These are phyloP conservation scores for Blastobotrys mokoenaii DNA, from an alignment of 805 yeast genomes.

Conservation along the genomic window DNA sequence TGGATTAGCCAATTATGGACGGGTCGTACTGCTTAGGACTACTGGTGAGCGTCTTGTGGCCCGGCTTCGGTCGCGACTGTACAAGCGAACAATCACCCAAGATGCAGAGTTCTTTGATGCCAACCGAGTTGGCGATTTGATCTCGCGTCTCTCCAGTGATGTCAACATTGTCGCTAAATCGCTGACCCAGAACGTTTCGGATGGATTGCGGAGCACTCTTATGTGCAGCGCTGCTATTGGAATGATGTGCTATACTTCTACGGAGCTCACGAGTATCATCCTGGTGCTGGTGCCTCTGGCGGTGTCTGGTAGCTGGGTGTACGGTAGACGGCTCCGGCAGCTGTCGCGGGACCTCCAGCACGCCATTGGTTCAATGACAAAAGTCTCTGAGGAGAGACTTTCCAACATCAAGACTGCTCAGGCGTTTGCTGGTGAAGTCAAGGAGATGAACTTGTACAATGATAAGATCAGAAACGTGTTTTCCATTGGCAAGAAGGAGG, in stretches of 20 bases:
- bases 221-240: conserved; percentile 80
- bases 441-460: conserved; percentile 70
- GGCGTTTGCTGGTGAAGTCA: conserved; percentile 76
- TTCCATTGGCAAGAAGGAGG: conserved; percentile 70
- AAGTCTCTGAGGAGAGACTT: conserved; percentile 86
- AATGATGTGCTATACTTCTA: conserved; percentile 85
- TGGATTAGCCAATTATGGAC: conserved; percentile 69
- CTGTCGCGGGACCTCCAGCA: conserved; percentile 73
- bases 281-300: conserved; percentile 75
- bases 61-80: conserved; percentile 65
- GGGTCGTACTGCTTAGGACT: conserved; percentile 64
- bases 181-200: conserved; percentile 80
- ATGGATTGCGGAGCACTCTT: conserved; percentile 78
- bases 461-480: conserved; percentile 57
- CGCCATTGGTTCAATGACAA: conserved; percentile 76
- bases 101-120: conserved; percentile 86
- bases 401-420: conserved; percentile 82
- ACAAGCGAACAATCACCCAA: conserved; percentile 69
- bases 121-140: conserved; percentile 85
- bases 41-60: conserved; percentile 88
- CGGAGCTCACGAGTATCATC: conserved; percentile 77
- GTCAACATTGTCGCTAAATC: conserved; percentile 82
- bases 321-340: conserved; percentile 70
- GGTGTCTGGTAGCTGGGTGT: conserved; percentile 66
- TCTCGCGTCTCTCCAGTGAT: conserved; percentile 80